Conservation (phyloP, 306 rosid species). For the Sesbania bispinosa region DNA sequence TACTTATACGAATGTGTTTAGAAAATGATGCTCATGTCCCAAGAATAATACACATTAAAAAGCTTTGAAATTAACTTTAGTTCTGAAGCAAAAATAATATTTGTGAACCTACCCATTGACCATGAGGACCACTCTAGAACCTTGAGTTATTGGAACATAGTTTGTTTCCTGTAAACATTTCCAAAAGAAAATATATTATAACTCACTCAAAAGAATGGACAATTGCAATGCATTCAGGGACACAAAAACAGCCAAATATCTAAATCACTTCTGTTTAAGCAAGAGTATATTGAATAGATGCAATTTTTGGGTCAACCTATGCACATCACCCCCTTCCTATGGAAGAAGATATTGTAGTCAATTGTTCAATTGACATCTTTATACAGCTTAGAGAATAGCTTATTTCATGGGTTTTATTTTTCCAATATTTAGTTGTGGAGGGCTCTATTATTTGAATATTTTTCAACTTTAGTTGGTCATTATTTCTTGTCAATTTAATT, state of each 20-base stretch:
- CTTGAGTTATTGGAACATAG: slow-evolving; percentile 87
- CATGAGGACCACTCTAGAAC: slow-evolving; percentile 87
- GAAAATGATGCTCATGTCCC: background rate
- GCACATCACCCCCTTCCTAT: background rate
- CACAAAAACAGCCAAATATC: background rate
- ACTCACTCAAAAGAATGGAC: slow-evolving; percentile 19
- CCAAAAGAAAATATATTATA: background rate
- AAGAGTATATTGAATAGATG: background rate
- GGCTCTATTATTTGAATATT: background rate
- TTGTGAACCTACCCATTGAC: slow-evolving; percentile 71
- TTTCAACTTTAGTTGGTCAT: background rate
- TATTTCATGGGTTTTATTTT: background rate
- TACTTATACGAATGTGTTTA: background rate
- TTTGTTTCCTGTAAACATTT: slow-evolving; percentile 67
- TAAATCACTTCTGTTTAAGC: background rate
- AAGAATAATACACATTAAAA: slow-evolving; percentile 11
- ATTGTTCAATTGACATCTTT: background rate
- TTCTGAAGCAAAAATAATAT: slow-evolving; percentile 23
- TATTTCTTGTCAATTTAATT: background rate
- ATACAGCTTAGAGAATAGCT: background rate
- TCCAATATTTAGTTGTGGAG: background rate
- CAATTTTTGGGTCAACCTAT: slow-evolving; percentile 14
- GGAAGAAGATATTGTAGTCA: background rate
- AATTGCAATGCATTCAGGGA: background rate
- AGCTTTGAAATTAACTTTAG: background rate